These are phyloP conservation scores for Solanum raphanifolium DNA, from an alignment of 257 asterid species.

Conservation along the genomic window DNA sequence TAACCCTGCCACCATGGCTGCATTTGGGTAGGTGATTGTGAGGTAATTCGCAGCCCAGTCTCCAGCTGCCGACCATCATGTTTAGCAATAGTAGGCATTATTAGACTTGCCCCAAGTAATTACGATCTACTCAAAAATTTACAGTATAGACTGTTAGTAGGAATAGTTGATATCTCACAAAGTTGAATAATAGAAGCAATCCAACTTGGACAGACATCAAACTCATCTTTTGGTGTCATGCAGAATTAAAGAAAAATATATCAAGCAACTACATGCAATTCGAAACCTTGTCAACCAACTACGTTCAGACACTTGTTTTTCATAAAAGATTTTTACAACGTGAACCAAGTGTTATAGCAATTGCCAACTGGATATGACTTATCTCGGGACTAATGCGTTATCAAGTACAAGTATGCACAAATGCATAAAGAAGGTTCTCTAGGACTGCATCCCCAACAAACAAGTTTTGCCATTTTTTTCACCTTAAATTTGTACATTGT, in stretches of 20 bases:
- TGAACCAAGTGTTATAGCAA: not conserved
- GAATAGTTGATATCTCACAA: not conserved
- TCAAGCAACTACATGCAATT: not conserved
- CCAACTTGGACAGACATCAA: not conserved
- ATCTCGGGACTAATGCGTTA: not conserved
- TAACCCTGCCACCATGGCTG: slow-evolving; percentile 77
- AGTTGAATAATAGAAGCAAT: not conserved
- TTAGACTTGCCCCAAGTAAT: slow-evolving; percentile 19
- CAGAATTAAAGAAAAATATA: not conserved
- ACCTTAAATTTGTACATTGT: not conserved
- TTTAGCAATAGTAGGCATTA: slow-evolving; percentile 63
- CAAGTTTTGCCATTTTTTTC: not conserved
- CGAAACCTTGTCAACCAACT: not conserved
- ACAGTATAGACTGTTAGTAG: slow-evolving; percentile 7
- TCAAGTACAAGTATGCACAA: not conserved
- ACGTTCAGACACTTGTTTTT: not conserved
- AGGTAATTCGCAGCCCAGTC: slow-evolving; percentile 29
- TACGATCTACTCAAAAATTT: slow-evolving; percentile 12
- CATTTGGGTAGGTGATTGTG: slow-evolving; percentile 26
- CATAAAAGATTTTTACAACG: not conserved
- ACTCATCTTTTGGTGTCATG: not conserved
- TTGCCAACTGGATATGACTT: not conserved
- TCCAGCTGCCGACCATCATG: slow-evolving; percentile 32
- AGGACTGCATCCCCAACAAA: not conserved
- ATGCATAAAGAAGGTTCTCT: not conserved